Evolutionary conservation across 192 early-diverging fungal genomes (phyloP).

Genomic region (Coemansia sp.): DNA sequence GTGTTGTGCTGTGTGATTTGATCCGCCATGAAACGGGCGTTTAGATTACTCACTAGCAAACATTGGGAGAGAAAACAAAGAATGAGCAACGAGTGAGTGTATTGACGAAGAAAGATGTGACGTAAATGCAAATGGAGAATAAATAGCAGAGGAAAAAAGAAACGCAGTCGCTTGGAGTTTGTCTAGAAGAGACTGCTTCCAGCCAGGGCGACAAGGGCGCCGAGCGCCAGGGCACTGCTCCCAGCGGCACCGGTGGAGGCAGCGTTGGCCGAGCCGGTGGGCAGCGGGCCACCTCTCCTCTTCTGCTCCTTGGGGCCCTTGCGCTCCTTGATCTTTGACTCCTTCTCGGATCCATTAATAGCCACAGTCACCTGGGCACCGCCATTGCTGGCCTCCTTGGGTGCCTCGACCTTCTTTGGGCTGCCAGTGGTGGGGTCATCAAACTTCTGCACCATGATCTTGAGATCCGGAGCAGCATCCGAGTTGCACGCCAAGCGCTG

Average conservation of each 20-base stretch:
- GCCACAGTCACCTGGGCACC: not conserved
- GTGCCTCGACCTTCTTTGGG: slow-evolving; percentile 12
- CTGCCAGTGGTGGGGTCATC: slow-evolving; percentile 39
- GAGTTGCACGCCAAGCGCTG: slow-evolving; percentile 32
- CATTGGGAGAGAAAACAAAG: no score
- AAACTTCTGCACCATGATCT: slow-evolving; percentile 48
- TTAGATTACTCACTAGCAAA: no score
- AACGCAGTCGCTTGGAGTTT: no score
- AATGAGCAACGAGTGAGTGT: no score
- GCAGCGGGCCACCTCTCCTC: slow-evolving; percentile 35
- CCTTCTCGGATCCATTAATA: slow-evolving; percentile 1
- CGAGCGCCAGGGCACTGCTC: slow-evolving; percentile 1
- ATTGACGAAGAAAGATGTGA: no score
- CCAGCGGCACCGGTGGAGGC: not conserved
- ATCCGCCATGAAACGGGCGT: no score
- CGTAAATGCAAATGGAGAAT: not conserved
- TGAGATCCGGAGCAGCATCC: slow-evolving; percentile 33
- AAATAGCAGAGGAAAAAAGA: not conserved
- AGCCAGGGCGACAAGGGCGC: slow-evolving; percentile 13
- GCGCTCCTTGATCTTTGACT: slow-evolving; percentile 22
- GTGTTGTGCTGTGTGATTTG: no score
- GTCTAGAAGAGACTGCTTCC: slow-evolving; percentile 11
- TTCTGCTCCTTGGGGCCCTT: slow-evolving; percentile 24
- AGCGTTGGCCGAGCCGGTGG: slow-evolving; percentile 13
- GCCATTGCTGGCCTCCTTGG: not conserved